Conservation (phyloP, 75 land plant species). For the Sequoiadendron giganteum region DNA sequence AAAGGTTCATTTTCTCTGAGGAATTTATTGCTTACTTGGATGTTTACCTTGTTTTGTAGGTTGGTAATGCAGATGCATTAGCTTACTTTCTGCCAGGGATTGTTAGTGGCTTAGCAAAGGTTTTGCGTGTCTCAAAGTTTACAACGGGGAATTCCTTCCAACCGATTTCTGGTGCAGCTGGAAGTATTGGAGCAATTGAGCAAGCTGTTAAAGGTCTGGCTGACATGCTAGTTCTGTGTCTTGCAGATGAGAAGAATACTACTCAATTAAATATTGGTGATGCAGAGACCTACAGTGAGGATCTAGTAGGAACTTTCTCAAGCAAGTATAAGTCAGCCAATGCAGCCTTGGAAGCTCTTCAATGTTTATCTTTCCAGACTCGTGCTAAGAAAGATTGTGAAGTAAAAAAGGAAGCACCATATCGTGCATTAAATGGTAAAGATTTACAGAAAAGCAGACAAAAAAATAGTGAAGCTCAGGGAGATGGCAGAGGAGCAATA, state of each 20-base stretch:
- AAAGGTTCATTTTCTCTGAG: not conserved
- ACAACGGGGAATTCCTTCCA: constrained; percentile 24
- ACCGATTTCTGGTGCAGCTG: constrained; percentile 75
- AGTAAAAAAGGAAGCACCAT: not conserved
- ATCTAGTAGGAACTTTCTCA: not conserved
- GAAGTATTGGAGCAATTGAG: constrained; percentile 63
- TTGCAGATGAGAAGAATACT: constrained; percentile 56
- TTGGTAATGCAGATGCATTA: constrained; percentile 88
- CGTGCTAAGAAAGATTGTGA: constrained; percentile 10
- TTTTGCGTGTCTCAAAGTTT: constrained; percentile 56
- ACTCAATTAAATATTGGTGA: constrained; percentile 9
- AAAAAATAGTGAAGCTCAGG: not conserved
- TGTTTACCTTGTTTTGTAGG: constrained; percentile 38
- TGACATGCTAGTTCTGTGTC: constrained; percentile 68
- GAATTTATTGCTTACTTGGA: not conserved
- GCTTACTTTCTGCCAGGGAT: constrained; percentile 95
- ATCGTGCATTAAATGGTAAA: not conserved
- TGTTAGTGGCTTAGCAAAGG: constrained; percentile 80
- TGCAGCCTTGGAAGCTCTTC: constrained; percentile 54
- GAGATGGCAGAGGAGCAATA: constrained; percentile 3
- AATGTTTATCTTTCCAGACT: constrained; percentile 24
- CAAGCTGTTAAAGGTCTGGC: constrained; percentile 70
- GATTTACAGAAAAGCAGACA: not conserved
- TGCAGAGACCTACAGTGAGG: constrained; percentile 4
- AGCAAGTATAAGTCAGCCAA: constrained; percentile 14